Evolutionary conservation across 176 grass and related monocot genomes (phyloP), one percentile per base, ranked within the genome.

Genomic region (Alopecurus myosuroides): DNA sequence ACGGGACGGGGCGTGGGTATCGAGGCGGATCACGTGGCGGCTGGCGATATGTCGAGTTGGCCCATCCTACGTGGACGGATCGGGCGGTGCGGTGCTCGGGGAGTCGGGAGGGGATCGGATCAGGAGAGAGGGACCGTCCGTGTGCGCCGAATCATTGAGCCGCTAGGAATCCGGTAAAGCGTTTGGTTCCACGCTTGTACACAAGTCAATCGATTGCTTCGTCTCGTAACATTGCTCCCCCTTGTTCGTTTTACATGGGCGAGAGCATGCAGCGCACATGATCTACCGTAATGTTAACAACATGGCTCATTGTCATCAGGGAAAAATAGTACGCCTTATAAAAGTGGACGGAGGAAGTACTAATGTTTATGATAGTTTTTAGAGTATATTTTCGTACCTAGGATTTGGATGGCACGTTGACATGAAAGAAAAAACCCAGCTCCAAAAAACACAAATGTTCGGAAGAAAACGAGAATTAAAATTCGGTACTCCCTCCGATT

Each of bases 171-270:
- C 26, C 39, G 19, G 52, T 23, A 83, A 44, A 73, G 67, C 19
- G 18, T 8, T 73, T 71, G 53, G 80, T 45, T 72, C 80, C 65
- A 82, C 30, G 14, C 65, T 82, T 70, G 81, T 11, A 5, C 30
- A 33, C 34, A 44, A 20, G 51, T 72, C 68, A 57, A 72, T 44
- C 50, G 6, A 31, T 82, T 72, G 50, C 65, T 82, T 80, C 42
- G 11, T 64, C 40, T 9, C 13, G 29, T 18, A 11, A 14, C 42
- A 6, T 23, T 73, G 4, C 2, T 70, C 36, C 4, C 15, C 58
- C 58, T 6, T 12, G 25, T 30, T 15, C 7, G 26, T 30, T 60
- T 62, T 62, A 29, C 53, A 53, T 7, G 26, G 26, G 13, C 5
- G 28, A 63, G 12, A 6, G 14, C 14, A 3, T 31, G 60, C 60